A percentile compares a stretch with the other conserved stretches of the same genome.
Evolutionary conservation across 257 asterid genomes (phyloP).

Genomic region (Solanum dulcamara): DNA sequence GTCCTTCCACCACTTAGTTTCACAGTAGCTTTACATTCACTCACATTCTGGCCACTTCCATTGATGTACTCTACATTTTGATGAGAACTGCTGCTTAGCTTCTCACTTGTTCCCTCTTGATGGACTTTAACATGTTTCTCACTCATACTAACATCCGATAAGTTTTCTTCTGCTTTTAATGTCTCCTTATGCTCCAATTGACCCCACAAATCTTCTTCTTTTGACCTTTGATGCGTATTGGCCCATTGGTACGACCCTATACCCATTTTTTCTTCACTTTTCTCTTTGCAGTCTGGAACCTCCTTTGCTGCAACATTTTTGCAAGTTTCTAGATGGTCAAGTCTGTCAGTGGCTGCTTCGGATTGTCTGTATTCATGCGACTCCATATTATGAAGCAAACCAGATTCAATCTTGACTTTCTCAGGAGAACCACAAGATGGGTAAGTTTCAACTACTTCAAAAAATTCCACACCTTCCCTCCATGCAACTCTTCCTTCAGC

Average conservation of each 20-base stretch:
- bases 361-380: slow-evolving; percentile 9
- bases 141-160: slow-evolving; percentile 1
- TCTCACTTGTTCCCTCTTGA: slow-evolving; percentile 20
- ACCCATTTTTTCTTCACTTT: slow-evolving; percentile 13
- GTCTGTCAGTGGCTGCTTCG: slow-evolving; percentile 10
- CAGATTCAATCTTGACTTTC: slow-evolving; percentile 13
- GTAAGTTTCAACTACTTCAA: slow-evolving; percentile 57
- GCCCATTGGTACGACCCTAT: slow-evolving; percentile 8
- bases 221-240: slow-evolving; percentile 12
- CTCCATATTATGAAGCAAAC: slow-evolving; percentile 10
- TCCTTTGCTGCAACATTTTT: slow-evolving; percentile 17
- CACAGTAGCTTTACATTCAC: slow-evolving; percentile 13
- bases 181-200: slow-evolving; percentile 20
- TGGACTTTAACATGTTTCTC: slow-evolving; percentile 13
- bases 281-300: slow-evolving; percentile 19
- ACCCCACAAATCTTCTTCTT: slow-evolving; percentile 4
- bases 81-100: slow-evolving; percentile 7
- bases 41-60: slow-evolving; percentile 16
- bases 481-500: slow-evolving; percentile 38
- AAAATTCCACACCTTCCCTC: slow-evolving; percentile 51
- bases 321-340: slow-evolving; percentile 12
- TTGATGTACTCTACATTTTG: slow-evolving; percentile 13
- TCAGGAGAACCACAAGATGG: slow-evolving; percentile 12
- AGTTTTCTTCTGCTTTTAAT: slow-evolving; percentile 9
- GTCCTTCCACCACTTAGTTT: slow-evolving; percentile 7